Evolutionary conservation across 306 rosid species (phyloP).

Genomic region (Vigna nakashimae): DNA sequence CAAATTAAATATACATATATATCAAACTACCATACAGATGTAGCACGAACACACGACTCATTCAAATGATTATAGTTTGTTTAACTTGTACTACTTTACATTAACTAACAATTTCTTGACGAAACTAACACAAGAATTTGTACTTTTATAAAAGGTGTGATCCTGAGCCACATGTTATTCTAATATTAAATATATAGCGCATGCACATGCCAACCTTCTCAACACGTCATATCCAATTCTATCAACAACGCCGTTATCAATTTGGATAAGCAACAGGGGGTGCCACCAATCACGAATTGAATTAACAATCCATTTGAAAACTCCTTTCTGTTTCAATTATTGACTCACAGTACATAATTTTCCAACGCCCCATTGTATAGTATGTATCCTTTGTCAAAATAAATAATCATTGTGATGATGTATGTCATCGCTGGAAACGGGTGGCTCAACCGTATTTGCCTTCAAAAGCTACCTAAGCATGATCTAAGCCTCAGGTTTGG

Average conservation of each 20-base stretch:
- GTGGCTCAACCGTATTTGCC: conserved; percentile 23
- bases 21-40: not conserved
- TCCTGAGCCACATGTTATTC: conserved; percentile 38
- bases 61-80: conserved; percentile 37
- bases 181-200: conserved; percentile 3
- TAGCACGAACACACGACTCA: conserved; percentile 13
- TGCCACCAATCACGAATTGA: conserved; percentile 22
- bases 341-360: conserved; percentile 31
- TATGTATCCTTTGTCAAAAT: conserved; percentile 36
- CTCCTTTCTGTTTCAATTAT: conserved; percentile 48
- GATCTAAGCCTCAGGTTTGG: conserved; percentile 31
- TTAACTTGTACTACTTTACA: conserved; percentile 1
- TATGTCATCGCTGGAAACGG: not conserved
- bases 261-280: conserved; percentile 56
- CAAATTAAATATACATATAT: conserved; percentile 15
- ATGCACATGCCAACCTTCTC: conserved; percentile 38
- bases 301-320: conserved; percentile 35
- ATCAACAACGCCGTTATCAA: conserved; percentile 42
- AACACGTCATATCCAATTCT: conserved; percentile 45
- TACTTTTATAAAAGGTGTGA: conserved; percentile 21
- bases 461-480: conserved; percentile 34
- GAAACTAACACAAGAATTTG: conserved; percentile 36
- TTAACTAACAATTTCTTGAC: conserved; percentile 41
- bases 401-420: conserved; percentile 22
- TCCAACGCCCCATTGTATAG: conserved; percentile 9